Base-by-base conservation (phyloP, 2,329 filamentous ascomycete species). In the Aspergillus sp. region DNA sequence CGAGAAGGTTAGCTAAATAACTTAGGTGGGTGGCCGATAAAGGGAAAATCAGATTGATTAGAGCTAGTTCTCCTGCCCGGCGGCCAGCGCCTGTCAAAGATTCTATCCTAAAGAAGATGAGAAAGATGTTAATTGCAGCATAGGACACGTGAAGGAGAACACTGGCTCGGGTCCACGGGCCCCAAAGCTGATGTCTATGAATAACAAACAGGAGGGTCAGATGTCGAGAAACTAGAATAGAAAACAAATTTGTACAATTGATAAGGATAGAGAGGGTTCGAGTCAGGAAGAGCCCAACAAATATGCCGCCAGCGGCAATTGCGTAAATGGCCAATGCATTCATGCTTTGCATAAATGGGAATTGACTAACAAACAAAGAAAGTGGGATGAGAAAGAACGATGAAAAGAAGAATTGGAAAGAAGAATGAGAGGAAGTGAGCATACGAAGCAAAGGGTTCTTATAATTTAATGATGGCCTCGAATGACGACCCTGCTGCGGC, bases 21-120 rank as follows among this genome's bases (percentile, higher is more conserved):
- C 37, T 38, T 4, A 46, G 29, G 22, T 51, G 41, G 26, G 37
- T 35, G 11, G 33, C 24, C 8, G 29, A 37, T 29, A 51, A 41
- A 28, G 35, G 41, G 32, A 45, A 41, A n/a, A 36, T 29, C 30
- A 49, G 24, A 29, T 50, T 49, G 13, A 52, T 24, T 13, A 49
- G 36, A 15, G 40, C 39, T 16, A 49, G 34, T 26, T 39, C 36
- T 34, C 39, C 44, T 19, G 44, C 40, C 28, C 35, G 33, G 26
- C 32, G 28, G 26, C 44, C 37, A 37, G 36, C 30, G n/a, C 36
- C 26, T 26, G 33, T 15, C 16, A 33, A 34, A 11, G 41, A 40
- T 8, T 34, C 11, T 7, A 26, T 34, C n/a, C 14, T 34, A 33
- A 47, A 47, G 10, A 39, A 37, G 26, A 47, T 17, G 12, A 44